Percentiles rank a stretch among this genome's conserved stretches.
These are phyloP conservation scores for Amylocystis lapponica DNA, from an alignment of 768 basidiomycete genomes.

Conservation along the genomic window DNA sequence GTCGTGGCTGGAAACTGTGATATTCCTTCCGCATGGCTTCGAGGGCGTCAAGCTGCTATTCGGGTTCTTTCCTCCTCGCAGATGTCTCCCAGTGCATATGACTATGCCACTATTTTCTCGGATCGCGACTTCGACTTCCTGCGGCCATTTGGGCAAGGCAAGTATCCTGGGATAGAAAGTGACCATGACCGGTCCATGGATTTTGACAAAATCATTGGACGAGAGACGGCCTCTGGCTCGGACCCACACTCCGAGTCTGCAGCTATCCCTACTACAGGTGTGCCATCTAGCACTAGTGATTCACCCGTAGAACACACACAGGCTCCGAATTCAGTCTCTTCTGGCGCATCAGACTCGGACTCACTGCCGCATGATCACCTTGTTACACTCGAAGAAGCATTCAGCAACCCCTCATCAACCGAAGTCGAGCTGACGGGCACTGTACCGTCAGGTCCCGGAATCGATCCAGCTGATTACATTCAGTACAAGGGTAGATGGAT, in stretches of 20 bases:
- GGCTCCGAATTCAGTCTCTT: not conserved
- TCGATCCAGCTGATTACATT: no score
- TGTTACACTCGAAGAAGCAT: not conserved
- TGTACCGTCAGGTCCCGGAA: no score
- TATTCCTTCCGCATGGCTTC: not conserved
- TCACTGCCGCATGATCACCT: not conserved
- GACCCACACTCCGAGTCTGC: not conserved
- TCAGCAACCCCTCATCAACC: no score
- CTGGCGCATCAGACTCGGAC: not conserved
- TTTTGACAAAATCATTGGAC: not conserved
- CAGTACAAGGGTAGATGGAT: no score
- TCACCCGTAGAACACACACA: not conserved
- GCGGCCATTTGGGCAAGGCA: slow-evolving; percentile 1
- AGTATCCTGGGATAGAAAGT: slow-evolving; percentile 2
- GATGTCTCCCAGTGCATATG: no score
- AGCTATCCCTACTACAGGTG: not conserved
- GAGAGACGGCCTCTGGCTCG: not conserved
- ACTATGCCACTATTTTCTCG: no score
- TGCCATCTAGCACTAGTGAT: not conserved
- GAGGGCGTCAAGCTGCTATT: not conserved
- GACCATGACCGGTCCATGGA: not conserved
- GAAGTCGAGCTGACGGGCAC: no score
- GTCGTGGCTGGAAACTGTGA: not conserved
- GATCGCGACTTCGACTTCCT: slow-evolving; percentile 1
- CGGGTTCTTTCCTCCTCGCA: no score